A percentile compares a stretch with the other conserved stretches of the same genome.
Conservation (phyloP, 108 stramenopile genomes). For the Nitzschia sp. region DNA sequence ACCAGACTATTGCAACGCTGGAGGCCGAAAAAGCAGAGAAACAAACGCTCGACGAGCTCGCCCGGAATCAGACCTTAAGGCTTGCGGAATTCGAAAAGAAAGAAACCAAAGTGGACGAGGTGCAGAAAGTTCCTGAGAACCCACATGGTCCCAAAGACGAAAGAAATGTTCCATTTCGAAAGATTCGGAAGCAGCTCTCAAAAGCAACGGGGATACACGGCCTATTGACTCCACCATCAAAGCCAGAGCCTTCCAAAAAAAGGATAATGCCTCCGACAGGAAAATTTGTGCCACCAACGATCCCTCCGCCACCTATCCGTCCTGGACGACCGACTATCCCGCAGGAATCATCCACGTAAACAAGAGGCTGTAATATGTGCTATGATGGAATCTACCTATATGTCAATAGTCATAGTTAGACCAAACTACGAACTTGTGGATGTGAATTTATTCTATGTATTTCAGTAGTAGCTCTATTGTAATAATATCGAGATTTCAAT, state of each 20-base stretch:
- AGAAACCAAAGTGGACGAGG: neutral
- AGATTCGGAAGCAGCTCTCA: conserved; percentile 50
- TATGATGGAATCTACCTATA: too few relatives aligned
- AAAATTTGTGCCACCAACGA: neutral
- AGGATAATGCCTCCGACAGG: neutral
- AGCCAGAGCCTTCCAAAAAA: neutral
- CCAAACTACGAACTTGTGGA: too few relatives aligned
- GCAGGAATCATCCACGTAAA: too few relatives aligned
- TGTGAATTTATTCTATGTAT: too few relatives aligned
- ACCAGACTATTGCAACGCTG: neutral
- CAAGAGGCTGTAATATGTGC: too few relatives aligned
- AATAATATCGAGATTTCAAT: too few relatives aligned
- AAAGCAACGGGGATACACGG: conserved; percentile 71
- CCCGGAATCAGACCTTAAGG: neutral
- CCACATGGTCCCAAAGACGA: neutral
- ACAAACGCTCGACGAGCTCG: neutral
- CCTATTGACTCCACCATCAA: conserved; percentile 53
- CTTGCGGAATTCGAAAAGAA: conserved; percentile 10
- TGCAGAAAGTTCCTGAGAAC: neutral
- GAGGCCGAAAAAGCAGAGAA: conserved; percentile 13
- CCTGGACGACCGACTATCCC: too few relatives aligned
- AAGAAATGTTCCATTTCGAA: conserved; percentile 37
- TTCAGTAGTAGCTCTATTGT: too few relatives aligned
- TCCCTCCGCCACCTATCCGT: too few relatives aligned
- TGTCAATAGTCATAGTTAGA: too few relatives aligned